Evolutionary conservation across 106 monocot species (phyloP), one percentile per base, ranked within the genome.

Genomic region (Dioscorea dumetorum): DNA sequence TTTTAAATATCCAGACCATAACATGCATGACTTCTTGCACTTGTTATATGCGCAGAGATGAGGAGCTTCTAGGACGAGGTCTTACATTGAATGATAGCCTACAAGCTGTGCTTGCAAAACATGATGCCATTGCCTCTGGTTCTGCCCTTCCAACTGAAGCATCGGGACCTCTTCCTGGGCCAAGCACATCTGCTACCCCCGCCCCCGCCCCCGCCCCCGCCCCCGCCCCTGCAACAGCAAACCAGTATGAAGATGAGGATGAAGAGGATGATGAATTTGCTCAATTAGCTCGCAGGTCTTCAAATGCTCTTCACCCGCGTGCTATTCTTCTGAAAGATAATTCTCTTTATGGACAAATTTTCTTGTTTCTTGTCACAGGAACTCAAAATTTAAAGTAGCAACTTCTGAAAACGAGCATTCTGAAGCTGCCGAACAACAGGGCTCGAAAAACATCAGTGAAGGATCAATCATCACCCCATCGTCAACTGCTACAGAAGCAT

Each of bases 71-170:
- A 57, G 91, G 58, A 17, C 81, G 74, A 75, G 88, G 74, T 68
- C 95, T 95, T 32, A 77, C 69, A 48, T 49, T 95, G 60, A 95
- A 95, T 67, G 95, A 95, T 63, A 78, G 64, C 68, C 49, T 95
- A 28, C 95, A 95, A 74, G 76, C 58, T 76, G 50, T 88, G 41
- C 79, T 95, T 61, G 79, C 79, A 22, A 85, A 82, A 69, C 84
- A 89, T 20, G 79, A 89, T 72, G 79, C 82, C 12, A 85, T 89
- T 33, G 77, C 76, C 32, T 82, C 89, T 57, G 89, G 89, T 22
- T 79, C 76, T 69, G 74, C 85, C 48, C 35, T 84, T 17, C 84
- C 90, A 63, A 24, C 41, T 54, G 79, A 80, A 71, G 22, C 57
- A 59, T 61, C 70, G 50, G 64, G 79, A 50, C 48, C 79, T 16